phyloP scores from a whole-genome alignment of 495 filamentous ascomycete species.

The Talaromyces thailandensis region DNA sequence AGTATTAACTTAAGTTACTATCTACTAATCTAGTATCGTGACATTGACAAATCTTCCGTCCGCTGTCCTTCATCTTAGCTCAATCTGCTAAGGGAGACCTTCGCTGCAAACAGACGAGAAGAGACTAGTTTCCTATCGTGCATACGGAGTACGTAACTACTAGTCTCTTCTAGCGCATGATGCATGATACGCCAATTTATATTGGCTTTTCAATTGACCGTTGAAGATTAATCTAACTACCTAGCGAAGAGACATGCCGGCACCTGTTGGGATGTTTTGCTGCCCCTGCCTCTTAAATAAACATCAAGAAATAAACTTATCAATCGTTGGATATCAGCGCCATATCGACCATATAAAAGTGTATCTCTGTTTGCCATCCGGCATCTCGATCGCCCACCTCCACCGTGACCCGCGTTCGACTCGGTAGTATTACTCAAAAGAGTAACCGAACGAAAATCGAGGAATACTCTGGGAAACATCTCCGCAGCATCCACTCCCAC shows the following conservation, averaged over 20 bases:
- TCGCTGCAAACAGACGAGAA: not conserved
- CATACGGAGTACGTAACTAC: not conserved
- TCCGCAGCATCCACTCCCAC: not conserved
- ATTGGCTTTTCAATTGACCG: not conserved
- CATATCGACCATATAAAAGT: not conserved
- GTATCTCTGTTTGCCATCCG: not conserved
- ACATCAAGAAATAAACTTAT: not conserved
- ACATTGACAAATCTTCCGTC: no score
- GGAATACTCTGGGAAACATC: not conserved
- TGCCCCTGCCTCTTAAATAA: no score
- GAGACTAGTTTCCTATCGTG: not conserved
- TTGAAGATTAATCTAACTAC: not conserved
- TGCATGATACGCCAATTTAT: not conserved
- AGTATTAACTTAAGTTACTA: no score
- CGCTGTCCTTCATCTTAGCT: not conserved
- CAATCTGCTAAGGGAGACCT: not conserved
- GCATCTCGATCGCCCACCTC: not conserved
- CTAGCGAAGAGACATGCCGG: not conserved
- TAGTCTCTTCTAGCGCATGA: not conserved
- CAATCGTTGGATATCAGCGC: not conserved
- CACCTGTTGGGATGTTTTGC: no score
- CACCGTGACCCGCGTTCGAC: not conserved
- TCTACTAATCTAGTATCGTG: no score
- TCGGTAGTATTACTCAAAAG: not conserved
- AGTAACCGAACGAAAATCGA: not conserved